A percentile compares a stretch with the other conserved stretches of the same genome.
Conservation (phyloP, 1,284 basidiomycete species). For the Irpex sp. region DNA sequence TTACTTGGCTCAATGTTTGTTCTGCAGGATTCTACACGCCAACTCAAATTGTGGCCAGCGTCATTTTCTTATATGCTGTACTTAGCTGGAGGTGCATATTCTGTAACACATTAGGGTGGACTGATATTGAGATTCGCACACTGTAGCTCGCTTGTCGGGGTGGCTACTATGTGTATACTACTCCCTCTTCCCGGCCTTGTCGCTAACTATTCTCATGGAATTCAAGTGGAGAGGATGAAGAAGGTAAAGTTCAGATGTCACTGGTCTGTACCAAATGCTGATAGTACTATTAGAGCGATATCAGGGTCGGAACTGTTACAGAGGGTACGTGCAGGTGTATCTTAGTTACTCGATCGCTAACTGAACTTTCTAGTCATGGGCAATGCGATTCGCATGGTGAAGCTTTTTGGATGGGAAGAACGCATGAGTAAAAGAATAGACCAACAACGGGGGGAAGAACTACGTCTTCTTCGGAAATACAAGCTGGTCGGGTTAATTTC, state of each 20-base stretch:
- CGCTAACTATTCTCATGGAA: conserved; percentile 24
- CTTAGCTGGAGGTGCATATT: conserved; percentile 42
- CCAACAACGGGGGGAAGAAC: conserved; percentile 52
- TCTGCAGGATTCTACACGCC: conserved; percentile 30
- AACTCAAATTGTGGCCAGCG: conserved; percentile 29
- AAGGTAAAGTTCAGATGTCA: conserved; percentile 27
- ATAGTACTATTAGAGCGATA: conserved; percentile 37
- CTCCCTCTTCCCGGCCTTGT: conserved; percentile 48
- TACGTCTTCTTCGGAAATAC: conserved; percentile 42
- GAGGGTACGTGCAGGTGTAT: conserved; percentile 32
- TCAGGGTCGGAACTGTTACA: conserved; percentile 45
- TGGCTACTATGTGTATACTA: conserved; percentile 45
- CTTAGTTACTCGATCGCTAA: neutral
- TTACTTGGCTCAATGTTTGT: conserved; percentile 18
- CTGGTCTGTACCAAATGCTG: conserved; percentile 2
- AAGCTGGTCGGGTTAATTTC: conserved; percentile 39
- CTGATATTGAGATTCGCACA: neutral
- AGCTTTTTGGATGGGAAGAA: conserved; percentile 59
- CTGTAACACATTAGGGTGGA: neutral
- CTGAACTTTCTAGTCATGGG: conserved; percentile 25
- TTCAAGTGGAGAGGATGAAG: conserved; percentile 30
- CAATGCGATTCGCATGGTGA: conserved; percentile 40
- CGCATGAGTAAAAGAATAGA: conserved; percentile 41
- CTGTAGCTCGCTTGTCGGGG: conserved; percentile 41
- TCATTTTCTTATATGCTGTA: conserved; percentile 41